These are phyloP conservation scores for Mucor saturninus DNA, from an alignment of 371 early-diverging fungal genomes.

Conservation along the genomic window DNA sequence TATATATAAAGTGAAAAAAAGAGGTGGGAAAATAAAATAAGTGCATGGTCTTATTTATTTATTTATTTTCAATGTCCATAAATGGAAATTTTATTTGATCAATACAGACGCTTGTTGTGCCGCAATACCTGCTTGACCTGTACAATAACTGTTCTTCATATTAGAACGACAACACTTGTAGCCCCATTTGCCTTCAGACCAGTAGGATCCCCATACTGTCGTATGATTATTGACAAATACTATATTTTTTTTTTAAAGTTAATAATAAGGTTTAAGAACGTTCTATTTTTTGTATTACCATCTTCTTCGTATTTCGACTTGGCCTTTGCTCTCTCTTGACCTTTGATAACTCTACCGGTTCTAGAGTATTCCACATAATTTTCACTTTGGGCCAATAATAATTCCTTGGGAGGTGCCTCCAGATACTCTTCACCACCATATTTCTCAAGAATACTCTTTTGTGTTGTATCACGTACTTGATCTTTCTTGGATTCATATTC, in stretches of 20 bases:
- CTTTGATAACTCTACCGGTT: conserved; percentile 88
- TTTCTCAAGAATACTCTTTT: conserved; percentile 80
- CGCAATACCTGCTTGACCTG: conserved; percentile 79
- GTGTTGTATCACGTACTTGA: conserved; percentile 68
- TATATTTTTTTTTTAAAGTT: conserved; percentile 14
- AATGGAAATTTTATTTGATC: conserved; percentile 16
- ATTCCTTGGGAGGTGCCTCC: conserved; percentile 85
- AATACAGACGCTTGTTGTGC: conserved; percentile 57
- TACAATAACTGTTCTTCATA: conserved; percentile 80
- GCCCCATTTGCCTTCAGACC: conserved; percentile 96
- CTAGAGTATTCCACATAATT: conserved; percentile 96
- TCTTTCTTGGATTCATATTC: conserved; percentile 87
- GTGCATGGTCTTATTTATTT: not conserved
- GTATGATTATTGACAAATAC: conserved; percentile 84
- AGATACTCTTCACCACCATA: conserved; percentile 97
- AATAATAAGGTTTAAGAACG: conserved; percentile 7
- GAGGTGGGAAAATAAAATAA: conserved; percentile 3
- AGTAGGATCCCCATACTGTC: conserved; percentile 93
- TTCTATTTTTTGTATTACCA: conserved; percentile 50
- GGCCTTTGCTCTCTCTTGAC: conserved; percentile 77
- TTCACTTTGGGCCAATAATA: conserved; percentile 88
- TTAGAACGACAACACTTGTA: conserved; percentile 91
- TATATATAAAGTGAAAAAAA: not conserved
- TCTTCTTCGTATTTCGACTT: conserved; percentile 93
- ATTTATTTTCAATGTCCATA: not conserved